Percentiles rank a stretch among this genome's conserved stretches.
Conservation (phyloP, 2,329 filamentous ascomycete species). For the Madurella mycetomatis region DNA sequence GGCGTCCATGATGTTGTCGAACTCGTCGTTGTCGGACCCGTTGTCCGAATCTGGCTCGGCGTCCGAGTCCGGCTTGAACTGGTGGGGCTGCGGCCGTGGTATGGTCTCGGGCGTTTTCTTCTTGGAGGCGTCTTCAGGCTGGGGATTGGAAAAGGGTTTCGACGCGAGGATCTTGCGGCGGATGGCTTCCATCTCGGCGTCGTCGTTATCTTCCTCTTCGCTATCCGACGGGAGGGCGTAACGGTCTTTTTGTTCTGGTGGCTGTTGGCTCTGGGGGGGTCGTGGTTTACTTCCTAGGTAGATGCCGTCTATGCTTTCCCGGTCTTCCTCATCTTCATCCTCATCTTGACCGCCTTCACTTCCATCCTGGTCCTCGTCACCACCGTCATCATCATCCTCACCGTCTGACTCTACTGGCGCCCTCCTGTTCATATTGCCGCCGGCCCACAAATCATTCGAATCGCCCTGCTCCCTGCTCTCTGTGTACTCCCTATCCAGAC, state of each 20-base stretch:
- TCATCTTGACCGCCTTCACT: conserved; percentile 40
- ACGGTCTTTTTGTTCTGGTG: conserved; percentile 53
- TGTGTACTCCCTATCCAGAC: conserved; percentile 83
- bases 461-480: conserved; percentile 67
- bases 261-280: conserved; percentile 36
- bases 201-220: conserved; percentile 57
- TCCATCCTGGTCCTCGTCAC: conserved; percentile 47
- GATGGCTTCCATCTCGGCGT: conserved; percentile 88
- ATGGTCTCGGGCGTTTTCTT: conserved; percentile 64
- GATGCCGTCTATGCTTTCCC: conserved; percentile 52
- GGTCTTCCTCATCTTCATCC: conserved; percentile 42
- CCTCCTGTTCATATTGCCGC: conserved; percentile 77
- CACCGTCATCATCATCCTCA: conserved; percentile 40
- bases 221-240: conserved; percentile 75
- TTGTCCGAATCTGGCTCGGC: conserved; percentile 70
- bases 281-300: conserved; percentile 54
- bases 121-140: conserved; percentile 36
- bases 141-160: conserved; percentile 72
- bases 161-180: conserved; percentile 85
- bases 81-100: conserved; percentile 44
- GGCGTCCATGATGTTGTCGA: conserved; percentile 90
- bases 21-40: conserved; percentile 52
- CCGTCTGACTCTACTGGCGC: conserved; percentile 51
- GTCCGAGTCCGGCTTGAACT: conserved; percentile 55
- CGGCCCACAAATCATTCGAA: conserved; percentile 79